Evolutionary conservation across 202 grass and related monocot genomes (phyloP), one percentile per base, ranked within the genome.

Genomic region (Digitaria exilis): DNA sequence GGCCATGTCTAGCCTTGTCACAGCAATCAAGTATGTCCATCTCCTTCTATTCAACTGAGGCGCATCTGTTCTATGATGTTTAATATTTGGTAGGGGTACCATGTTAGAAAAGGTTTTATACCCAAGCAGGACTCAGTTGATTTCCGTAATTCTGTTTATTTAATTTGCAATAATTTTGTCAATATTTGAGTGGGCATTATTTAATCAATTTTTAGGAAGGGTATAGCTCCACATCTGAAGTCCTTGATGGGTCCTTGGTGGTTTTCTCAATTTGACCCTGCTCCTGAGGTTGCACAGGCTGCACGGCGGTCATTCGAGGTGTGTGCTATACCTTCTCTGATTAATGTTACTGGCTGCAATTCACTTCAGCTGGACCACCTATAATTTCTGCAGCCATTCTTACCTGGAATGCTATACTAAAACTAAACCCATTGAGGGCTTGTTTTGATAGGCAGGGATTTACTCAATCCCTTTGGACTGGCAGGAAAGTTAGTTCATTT

Each of bases 221-320:
- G 92, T 51, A 89, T 98, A 75, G 92, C 95, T 72, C 92, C 92
- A 41, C 90, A 98, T 81, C 76, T 98, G 44, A 98, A 95, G 88
- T 90, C 89, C 82, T 87, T 98, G 69, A 95, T 98, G 92, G 95
- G 95, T 41, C 90, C 95, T 62, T 98, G 95, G 95, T 98, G 95
- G 95, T 93, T 88, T 90, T 98, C 95, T 88, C 92, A 98, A 81
- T 98, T 98, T 87, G 95, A 98, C 81, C 92, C 95, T 76, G 84
- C 83, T 85, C 52, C 88, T 66, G 95, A 98, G 82, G 92, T 98
- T 84, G 94, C 95, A 80, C 92, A 93, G 86, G 90, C 92, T 86
- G 95, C 87, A 59, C 93, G 90, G 15, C 82, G 57, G 43, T 98
- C 92, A 57, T 98, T 98, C 25, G 95, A 98, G 95, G 95, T 98